A percentile compares a stretch with the other conserved stretches of the same genome.
Evolutionary conservation across 345 rosid species (phyloP).

Genomic region (Hirschfeldia incana): DNA sequence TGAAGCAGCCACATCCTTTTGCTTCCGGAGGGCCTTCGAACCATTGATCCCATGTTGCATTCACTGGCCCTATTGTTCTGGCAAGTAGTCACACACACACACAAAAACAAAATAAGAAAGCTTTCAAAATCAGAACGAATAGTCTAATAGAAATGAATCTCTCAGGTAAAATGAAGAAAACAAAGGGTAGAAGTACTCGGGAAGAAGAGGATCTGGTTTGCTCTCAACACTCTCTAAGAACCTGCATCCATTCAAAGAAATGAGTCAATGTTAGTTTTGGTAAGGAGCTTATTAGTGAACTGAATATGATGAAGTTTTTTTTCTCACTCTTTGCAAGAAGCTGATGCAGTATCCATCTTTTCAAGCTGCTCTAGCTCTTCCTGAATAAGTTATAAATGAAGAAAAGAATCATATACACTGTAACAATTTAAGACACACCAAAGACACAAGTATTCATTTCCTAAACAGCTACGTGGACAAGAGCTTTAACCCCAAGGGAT

Average conservation of each 20-base stretch:
- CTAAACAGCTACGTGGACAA: neutral
- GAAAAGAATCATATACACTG: neutral
- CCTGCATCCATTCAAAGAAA: slow-evolving; percentile 42
- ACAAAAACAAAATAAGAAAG: neutral
- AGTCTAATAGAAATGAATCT: neutral
- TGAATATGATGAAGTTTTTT: neutral
- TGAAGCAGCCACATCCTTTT: slow-evolving; percentile 70
- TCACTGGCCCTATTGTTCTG: slow-evolving; percentile 75
- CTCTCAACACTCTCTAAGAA: slow-evolving; percentile 54
- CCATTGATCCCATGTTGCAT: slow-evolving; percentile 88
- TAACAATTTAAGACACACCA: neutral
- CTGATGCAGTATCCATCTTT: slow-evolving; percentile 67
- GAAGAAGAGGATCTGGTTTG: slow-evolving; percentile 76
- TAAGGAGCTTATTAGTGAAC: neutral
- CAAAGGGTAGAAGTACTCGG: slow-evolving; percentile 47
- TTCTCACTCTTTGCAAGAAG: slow-evolving; percentile 73
- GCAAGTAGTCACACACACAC: slow-evolving; percentile 27
- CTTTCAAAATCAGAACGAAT: slow-evolving; percentile 1
- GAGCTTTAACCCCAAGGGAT: neutral
- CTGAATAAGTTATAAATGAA: slow-evolving; percentile 42
- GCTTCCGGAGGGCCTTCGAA: slow-evolving; percentile 70
- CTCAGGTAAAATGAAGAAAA: neutral
- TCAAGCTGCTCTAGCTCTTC: slow-evolving; percentile 81
- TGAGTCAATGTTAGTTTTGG: neutral
- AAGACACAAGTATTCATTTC: neutral